These are phyloP conservation scores for Ophiosphaerella herpotricha DNA, from an alignment of 2,329 filamentous ascomycete species.

Conservation along the genomic window DNA sequence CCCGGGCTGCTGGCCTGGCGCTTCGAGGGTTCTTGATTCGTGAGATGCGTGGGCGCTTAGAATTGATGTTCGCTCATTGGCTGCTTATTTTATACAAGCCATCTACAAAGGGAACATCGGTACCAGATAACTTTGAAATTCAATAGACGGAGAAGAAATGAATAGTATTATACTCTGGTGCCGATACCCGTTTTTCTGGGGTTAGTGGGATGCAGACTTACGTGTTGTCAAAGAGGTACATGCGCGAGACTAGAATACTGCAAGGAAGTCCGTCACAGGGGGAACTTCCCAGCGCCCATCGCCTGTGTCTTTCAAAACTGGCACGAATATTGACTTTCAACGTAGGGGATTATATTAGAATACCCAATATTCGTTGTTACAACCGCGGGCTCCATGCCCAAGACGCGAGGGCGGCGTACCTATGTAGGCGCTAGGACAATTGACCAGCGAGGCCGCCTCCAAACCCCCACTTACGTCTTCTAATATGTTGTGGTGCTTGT, in stretches of 20 bases:
- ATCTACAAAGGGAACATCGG: background rate
- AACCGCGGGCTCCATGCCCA: background rate
- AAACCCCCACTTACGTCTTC: constrained; percentile 42
- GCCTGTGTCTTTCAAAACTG: too few relatives aligned
- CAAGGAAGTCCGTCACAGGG: too few relatives aligned
- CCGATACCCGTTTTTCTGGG: too few relatives aligned
- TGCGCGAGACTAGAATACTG: too few relatives aligned
- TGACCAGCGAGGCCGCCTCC: constrained; percentile 45
- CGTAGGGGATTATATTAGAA: too few relatives aligned
- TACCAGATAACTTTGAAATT: background rate
- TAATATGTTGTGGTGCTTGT: constrained; percentile 28
- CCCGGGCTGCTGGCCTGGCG: constrained; percentile 29
- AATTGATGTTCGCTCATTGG: constrained; percentile 16
- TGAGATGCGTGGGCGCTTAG: constrained; percentile 36
- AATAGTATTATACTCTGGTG: too few relatives aligned
- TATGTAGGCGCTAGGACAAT: constrained; percentile 22
- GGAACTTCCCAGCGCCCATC: too few relatives aligned
- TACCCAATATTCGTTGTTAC: too few relatives aligned
- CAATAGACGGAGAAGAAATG: background rate
- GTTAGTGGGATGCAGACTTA: too few relatives aligned
- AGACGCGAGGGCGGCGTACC: background rate
- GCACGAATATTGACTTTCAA: too few relatives aligned
- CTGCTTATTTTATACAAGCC: background rate
- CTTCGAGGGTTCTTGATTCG: constrained; percentile 33
- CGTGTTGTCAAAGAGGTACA: too few relatives aligned